Evolutionary conservation across 345 rosid genomes (phyloP).

Genomic region (Isatis tinctoria): DNA sequence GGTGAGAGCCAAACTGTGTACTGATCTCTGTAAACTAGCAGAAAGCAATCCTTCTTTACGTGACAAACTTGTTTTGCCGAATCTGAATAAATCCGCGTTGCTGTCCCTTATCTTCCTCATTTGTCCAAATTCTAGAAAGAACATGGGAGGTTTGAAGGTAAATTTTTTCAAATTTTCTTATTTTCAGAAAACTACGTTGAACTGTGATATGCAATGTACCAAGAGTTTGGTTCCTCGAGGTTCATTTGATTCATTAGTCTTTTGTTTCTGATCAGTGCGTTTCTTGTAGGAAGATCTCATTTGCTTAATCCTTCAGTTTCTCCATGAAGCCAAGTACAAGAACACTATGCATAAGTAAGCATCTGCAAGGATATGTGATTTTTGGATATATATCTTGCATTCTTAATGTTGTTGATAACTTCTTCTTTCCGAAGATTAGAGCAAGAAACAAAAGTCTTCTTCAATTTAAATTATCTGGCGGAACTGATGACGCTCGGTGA

Average conservation of each 20-base stretch:
- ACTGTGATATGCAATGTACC: not conserved
- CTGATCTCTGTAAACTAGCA: constrained; percentile 21
- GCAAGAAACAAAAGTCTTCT: constrained; percentile 63
- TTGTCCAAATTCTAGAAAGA: constrained; percentile 14
- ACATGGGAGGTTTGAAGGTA: constrained; percentile 27
- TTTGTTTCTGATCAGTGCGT: constrained; percentile 24
- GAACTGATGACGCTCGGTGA: constrained; percentile 47
- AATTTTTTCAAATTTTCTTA: not conserved
- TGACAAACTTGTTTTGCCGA: constrained; percentile 21
- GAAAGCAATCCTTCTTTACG: constrained; percentile 25
- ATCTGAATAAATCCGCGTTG: constrained; percentile 14
- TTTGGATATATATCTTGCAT: not conserved
- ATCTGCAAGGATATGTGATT: not conserved
- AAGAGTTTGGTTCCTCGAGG: not conserved
- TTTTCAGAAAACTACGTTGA: not conserved
- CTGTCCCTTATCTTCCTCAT: constrained; percentile 28
- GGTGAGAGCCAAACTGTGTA: constrained; percentile 24
- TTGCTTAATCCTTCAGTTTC: constrained; percentile 40
- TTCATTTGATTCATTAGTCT: not conserved
- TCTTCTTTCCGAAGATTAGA: constrained; percentile 46
- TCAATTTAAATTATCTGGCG: constrained; percentile 48
- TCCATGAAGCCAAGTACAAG: constrained; percentile 35
- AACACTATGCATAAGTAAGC: constrained; percentile 36
- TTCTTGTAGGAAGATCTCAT: constrained; percentile 41
- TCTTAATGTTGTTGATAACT: constrained; percentile 16